These are phyloP conservation scores for Sporobolomyces roseus DNA, from an alignment of 768 basidiomycete species.

Conservation along the genomic window DNA sequence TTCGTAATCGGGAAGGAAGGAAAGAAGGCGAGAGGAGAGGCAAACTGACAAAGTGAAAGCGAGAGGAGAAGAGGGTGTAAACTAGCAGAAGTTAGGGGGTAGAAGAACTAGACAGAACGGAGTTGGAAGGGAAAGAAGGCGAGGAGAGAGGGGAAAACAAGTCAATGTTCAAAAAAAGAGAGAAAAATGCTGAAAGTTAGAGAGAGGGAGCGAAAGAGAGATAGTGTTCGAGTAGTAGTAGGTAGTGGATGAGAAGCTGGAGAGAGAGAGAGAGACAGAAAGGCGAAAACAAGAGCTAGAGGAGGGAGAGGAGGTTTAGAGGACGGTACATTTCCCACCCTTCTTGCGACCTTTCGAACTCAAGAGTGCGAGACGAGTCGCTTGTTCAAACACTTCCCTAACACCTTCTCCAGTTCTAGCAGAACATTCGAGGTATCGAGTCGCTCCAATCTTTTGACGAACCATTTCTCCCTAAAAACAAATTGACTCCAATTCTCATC, in stretches of 20 bases:
- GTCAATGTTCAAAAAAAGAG: not conserved
- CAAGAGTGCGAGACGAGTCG: constrained; percentile 85
- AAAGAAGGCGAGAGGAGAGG: not conserved
- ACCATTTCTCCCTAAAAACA: constrained; percentile 76
- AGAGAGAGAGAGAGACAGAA: not conserved
- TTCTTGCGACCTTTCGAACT: constrained; percentile 40
- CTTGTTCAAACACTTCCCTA: constrained; percentile 96
- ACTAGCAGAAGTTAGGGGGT: too few relatives aligned
- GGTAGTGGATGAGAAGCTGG: too few relatives aligned
- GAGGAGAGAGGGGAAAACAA: not conserved
- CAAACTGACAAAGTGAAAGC: not conserved
- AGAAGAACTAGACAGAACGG: not conserved
- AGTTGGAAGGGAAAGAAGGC: not conserved
- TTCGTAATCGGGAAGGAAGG: not conserved
- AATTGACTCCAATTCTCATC: not conserved
- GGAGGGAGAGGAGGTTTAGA: constrained; percentile 23
- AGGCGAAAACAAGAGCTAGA: not conserved
- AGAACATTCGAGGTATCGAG: constrained; percentile 95
- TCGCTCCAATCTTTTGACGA: constrained; percentile 92
- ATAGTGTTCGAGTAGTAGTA: too few relatives aligned
- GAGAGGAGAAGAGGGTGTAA: not conserved
- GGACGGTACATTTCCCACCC: constrained; percentile 42
- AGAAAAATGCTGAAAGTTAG: too few relatives aligned
- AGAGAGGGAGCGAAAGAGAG: not conserved
- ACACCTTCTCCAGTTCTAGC: constrained; percentile 96